Conservation (phyloP, 1,284 basidiomycete species). For the Anthracocystis walkeri region DNA sequence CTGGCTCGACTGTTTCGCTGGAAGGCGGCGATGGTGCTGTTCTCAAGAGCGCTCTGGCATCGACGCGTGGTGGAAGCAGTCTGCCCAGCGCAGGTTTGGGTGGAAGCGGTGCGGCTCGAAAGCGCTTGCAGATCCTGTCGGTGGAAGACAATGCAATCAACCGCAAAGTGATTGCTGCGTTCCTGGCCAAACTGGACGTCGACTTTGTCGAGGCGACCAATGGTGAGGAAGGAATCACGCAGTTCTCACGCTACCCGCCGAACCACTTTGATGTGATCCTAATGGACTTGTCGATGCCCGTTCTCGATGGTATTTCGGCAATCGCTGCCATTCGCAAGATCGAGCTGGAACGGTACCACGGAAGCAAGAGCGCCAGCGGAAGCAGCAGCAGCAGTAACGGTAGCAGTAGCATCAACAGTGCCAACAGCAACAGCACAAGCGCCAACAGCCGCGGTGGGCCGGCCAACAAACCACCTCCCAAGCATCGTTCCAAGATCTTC, state of each 20-base stretch:
- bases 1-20: constrained; percentile 70
- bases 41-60: constrained; percentile 70
- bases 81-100: constrained; percentile 10
- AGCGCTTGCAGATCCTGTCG: constrained; percentile 55
- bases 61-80: constrained; percentile 19
- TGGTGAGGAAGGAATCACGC: constrained; percentile 58
- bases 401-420: neutral
- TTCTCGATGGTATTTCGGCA: constrained; percentile 86
- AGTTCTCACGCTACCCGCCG: constrained; percentile 45
- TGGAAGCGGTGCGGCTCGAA: constrained; percentile 32
- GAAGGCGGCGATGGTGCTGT: constrained; percentile 72
- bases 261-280: constrained; percentile 55
- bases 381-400: neutral
- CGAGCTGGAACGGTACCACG: constrained; percentile 74
- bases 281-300: constrained; percentile 90
- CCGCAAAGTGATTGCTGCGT: constrained; percentile 56
- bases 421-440: constrained; percentile 2
- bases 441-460: neutral
- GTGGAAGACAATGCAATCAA: constrained; percentile 67
- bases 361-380: constrained; percentile 11
- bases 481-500: constrained; percentile 76
- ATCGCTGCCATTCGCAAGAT: constrained; percentile 84
- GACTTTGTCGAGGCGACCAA: constrained; percentile 58
- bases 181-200: constrained; percentile 52
- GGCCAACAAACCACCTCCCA: constrained; percentile 17